A percentile compares a stretch with the other conserved stretches of the same genome.
Evolutionary conservation across 1,284 basidiomycete genomes (phyloP).

Genomic region (Somion occarium): DNA sequence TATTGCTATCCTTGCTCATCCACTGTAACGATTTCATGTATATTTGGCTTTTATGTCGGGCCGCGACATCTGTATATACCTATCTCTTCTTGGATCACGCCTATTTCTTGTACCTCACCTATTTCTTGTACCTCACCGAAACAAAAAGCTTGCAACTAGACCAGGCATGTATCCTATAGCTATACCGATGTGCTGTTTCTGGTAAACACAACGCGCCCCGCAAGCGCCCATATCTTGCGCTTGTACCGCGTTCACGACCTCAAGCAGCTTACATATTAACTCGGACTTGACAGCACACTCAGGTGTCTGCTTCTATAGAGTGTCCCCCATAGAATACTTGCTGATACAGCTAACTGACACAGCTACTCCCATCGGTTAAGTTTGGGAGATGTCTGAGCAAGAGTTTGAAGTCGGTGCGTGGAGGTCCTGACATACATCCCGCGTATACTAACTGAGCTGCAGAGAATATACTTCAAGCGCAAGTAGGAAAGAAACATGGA

Average conservation of each 20-base stretch:
- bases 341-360: too few relatives aligned
- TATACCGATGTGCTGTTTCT: neutral
- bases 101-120: neutral
- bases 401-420: constrained; percentile 69
- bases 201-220: neutral
- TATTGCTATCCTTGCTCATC: too few relatives aligned
- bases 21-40: too few relatives aligned
- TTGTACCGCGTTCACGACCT: too few relatives aligned
- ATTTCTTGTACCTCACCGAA: neutral
- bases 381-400: constrained; percentile 15
- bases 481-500: constrained; percentile 19
- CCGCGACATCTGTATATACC: neutral
- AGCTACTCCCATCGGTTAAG: too few relatives aligned
- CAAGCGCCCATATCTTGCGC: too few relatives aligned
- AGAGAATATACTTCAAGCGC: constrained; percentile 54
- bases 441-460: neutral
- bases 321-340: neutral
- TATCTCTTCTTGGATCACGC: neutral
- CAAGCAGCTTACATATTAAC: neutral
- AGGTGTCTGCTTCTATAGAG: neutral
- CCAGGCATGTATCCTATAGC: neutral
- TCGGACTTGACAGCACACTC: neutral
- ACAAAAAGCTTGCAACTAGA: neutral
- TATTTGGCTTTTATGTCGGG: neutral
- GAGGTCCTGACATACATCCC: neutral